Percentiles rank a stretch among this genome's conserved stretches.
These are phyloP conservation scores for Fusarium setosum DNA, from an alignment of 2,329 filamentous ascomycete genomes.

Conservation along the genomic window DNA sequence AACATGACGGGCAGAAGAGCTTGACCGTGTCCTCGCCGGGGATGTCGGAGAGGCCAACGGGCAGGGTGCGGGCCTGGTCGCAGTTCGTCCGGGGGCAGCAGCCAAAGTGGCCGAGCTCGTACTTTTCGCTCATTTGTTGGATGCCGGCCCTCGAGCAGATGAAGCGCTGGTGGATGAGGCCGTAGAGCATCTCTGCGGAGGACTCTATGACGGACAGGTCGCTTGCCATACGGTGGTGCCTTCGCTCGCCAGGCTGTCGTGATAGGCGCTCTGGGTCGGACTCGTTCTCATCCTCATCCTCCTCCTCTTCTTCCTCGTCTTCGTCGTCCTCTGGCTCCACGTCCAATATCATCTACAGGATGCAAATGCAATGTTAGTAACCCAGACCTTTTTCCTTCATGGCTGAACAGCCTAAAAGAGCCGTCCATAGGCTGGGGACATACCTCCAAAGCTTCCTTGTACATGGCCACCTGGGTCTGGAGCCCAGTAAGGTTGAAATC, in stretches of 20 bases:
- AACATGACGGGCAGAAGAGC: slow-evolving; percentile 95
- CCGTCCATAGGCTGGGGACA: slow-evolving; percentile 10
- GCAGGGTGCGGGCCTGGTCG: slow-evolving; percentile 88
- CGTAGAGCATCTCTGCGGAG: slow-evolving; percentile 97
- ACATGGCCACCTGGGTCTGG: slow-evolving; percentile 96
- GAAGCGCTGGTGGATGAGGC: slow-evolving; percentile 97
- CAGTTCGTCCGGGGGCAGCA: slow-evolving; percentile 95
- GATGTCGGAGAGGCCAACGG: slow-evolving; percentile 93
- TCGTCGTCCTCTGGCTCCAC: slow-evolving; percentile 96
- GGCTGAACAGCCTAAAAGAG: background rate
- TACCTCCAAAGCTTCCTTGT: slow-evolving; percentile 96
- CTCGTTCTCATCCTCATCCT: slow-evolving; percentile 79
- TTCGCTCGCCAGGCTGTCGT: slow-evolving; percentile 69
- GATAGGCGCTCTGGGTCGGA: slow-evolving; percentile 68
- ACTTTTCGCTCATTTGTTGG: slow-evolving; percentile 99
- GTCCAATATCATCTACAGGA: slow-evolving; percentile 89
- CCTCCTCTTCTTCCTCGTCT: slow-evolving; percentile 86
- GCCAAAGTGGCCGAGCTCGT: slow-evolving; percentile 96
- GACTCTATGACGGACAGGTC: slow-evolving; percentile 96
- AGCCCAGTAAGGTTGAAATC: slow-evolving; percentile 98
- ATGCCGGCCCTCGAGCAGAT: slow-evolving; percentile 97
- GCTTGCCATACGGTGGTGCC: slow-evolving; percentile 87
- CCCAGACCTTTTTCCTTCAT: background rate
- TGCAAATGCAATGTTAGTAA: slow-evolving; percentile 15
- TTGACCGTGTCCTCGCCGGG: slow-evolving; percentile 98